Base-by-base conservation (phyloP, 306 rosid species). In the Fragaria nilgerrensis region DNA sequence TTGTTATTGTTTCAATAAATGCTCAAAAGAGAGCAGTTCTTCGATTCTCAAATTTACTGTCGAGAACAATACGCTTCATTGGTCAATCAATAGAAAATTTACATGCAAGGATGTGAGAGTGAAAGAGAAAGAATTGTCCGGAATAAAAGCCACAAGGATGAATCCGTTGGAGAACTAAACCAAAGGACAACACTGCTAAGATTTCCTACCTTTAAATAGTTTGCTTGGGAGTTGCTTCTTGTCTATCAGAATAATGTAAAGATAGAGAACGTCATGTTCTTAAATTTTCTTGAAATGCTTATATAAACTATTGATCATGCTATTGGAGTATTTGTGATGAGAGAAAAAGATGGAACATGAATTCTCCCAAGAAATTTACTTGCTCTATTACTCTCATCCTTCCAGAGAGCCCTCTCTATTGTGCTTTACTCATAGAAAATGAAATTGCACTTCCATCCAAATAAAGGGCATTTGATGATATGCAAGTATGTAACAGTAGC, bases 21-120 rank as follows among this genome's bases (percentile, higher is more conserved):
- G 75, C 86, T 76, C 63, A n/a, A 59, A 80, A 76, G 63, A 22
- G 77, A 76, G 82, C 70, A 79, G 82, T 78, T 82, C 81, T 45
- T 87, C 27, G 22, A 52, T 36, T 72, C 48, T 68, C 34, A 39
- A 13, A 76, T 55, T 76, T 59, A 80, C 66, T 66, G 68, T 63
- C 82, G 67, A 58, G 69, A 74, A 50, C 9, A 59, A 0, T 53
- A 19, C 8, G 13, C 61, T 55, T 55, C 12, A 53, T 43, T 20
- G 27, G 61, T 55, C 27, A n/a, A 55, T 53, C 61, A 53, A 53
- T 10, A 53, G 61, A 53, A 53, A 56, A 56, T 22, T 23, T 3
- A 22, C 32, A 23, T 58, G 6, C 9, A 58, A 20, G 63, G 29
- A 22, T 22, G 63, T 56, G 63, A 56, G 12, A 22, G 12, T 8